Evolutionary conservation across 495 filamentous ascomycete species (phyloP), one percentile per base, ranked within the genome.

Genomic region (Podospora pseudopauciseta): DNA sequence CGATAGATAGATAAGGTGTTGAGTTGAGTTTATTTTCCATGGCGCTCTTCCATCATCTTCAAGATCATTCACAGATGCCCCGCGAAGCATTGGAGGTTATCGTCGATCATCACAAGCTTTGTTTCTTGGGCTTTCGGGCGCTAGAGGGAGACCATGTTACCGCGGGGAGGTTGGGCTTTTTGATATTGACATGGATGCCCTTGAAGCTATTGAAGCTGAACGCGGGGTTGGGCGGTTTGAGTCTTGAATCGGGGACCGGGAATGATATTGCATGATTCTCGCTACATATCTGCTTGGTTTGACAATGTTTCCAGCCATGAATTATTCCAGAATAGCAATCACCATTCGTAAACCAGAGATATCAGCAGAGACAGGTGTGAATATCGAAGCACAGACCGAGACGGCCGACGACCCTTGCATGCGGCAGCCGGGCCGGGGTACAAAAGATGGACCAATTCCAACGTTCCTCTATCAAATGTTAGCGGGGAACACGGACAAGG

Each of bases 391-490:
- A 28, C 39, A 49, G 39, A 2, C 39, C 39, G 39, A 49, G 39
- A 49, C 39, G 13, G 39, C 39, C 39, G 39, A 49, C 39, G 39
- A 49, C 39, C 39, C 59, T 61, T 61, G 59, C 30, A 55, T 63
- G n/a, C 30, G 30, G 26, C 55, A 49, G 39, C 13, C 39, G 39
- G 13, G 39, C 39, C 39, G 39, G 67, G n/a, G 28, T 39, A 61
- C n/a, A 34, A 55, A 4, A 58, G 5, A 44, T 19, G 27, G 26
- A 32, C 59, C 23, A 44, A 65, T 20, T 54, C 58, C 60, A 60
- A 74, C 73, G 73, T 75, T 73, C 64, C 64, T 71, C 69, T 19
- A 68, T 60, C 13, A 26, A 53, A 20, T 72, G 74, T 76, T 76
- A 76, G 71, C 57, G 28, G 59, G 66, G 54, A 28, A 71, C 71